Conservation (phyloP, 805 yeast genomes). For the Ogataea zsoltii region DNA sequence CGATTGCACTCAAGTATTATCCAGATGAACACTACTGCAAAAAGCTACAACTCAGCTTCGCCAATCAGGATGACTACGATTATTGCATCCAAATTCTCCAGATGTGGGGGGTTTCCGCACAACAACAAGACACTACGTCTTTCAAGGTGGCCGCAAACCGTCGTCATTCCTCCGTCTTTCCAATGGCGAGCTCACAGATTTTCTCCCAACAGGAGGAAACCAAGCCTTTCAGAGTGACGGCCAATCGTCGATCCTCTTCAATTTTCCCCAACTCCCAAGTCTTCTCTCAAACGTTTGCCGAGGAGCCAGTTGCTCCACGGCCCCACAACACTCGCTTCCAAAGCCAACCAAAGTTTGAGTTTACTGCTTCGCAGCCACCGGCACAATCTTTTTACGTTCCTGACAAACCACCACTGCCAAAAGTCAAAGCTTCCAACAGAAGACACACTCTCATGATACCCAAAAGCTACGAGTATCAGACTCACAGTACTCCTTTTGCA, state of each 20-base stretch:
- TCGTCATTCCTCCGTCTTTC: conserved; percentile 1
- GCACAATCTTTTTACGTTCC: neutral
- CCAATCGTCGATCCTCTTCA: too few relatives aligned
- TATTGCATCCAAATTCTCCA: conserved; percentile 17
- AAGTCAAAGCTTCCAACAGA: neutral
- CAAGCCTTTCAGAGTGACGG: too few relatives aligned
- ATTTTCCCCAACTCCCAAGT: neutral
- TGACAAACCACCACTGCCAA: neutral
- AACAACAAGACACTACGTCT: conserved; percentile 9
- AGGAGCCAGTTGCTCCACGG: neutral
- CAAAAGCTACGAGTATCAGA: neutral
- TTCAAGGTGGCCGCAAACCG: neutral
- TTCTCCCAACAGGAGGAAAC: neutral
- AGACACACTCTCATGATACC: conserved; percentile 1
- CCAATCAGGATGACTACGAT: conserved; percentile 12
- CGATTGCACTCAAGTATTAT: conserved; percentile 27
- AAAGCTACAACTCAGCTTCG: conserved; percentile 24
- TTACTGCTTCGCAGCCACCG: neutral
- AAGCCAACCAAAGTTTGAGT: neutral
- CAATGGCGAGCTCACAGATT: conserved; percentile 2
- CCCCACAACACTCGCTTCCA: too few relatives aligned
- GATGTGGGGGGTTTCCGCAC: conserved; percentile 16
- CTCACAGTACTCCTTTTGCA: neutral
- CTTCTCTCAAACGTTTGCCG: neutral
- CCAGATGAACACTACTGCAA: conserved; percentile 11